A percentile compares a stretch with the other conserved stretches of the same genome.
phyloP scores from a whole-genome alignment of 352 stramenopile species.

The Globisporangium polare region DNA sequence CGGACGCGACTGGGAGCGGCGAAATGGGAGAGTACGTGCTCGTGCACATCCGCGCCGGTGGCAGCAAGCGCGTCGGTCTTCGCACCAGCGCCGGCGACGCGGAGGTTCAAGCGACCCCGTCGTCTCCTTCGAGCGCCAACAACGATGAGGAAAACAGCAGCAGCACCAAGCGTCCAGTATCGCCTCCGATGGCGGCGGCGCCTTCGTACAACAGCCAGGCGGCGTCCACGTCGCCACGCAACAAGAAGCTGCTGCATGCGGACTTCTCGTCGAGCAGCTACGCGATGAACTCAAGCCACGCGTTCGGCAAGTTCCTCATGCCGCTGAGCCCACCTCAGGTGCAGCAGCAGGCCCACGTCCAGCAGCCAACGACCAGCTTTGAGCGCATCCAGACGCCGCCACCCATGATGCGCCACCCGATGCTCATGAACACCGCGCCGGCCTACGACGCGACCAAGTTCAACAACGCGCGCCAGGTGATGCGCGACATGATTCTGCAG shows the following conservation, averaged over 20 bases:
- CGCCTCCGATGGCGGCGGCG: constrained; percentile 27
- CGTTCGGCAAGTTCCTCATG: constrained; percentile 14
- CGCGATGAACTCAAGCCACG: not conserved
- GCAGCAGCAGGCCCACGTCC: not conserved
- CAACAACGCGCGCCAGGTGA: constrained; percentile 27
- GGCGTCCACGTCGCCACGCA: constrained; percentile 37
- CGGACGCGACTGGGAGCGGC: constrained; percentile 33
- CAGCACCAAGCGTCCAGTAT: constrained; percentile 24
- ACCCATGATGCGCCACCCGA: constrained; percentile 23
- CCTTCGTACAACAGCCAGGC: constrained; percentile 41
- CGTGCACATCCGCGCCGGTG: constrained; percentile 68
- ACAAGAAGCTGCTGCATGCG: constrained; percentile 39
- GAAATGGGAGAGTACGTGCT: constrained; percentile 61
- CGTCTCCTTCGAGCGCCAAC: constrained; percentile 15
- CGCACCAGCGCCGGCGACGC: constrained; percentile 28
- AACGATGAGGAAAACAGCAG: constrained; percentile 7
- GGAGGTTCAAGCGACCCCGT: constrained; percentile 14
- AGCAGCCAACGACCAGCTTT: not conserved
- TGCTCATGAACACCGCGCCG: constrained; percentile 18
- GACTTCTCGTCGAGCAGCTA: constrained; percentile 20
- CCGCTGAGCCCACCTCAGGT: constrained; percentile 2
- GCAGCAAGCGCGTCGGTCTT: constrained; percentile 64
- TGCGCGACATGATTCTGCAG: constrained; percentile 53
- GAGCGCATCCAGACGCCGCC: constrained; percentile 7
- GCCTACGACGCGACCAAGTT: constrained; percentile 25